Evolutionary conservation across 345 rosid species (phyloP).

Genomic region (Noccaea caerulescens): DNA sequence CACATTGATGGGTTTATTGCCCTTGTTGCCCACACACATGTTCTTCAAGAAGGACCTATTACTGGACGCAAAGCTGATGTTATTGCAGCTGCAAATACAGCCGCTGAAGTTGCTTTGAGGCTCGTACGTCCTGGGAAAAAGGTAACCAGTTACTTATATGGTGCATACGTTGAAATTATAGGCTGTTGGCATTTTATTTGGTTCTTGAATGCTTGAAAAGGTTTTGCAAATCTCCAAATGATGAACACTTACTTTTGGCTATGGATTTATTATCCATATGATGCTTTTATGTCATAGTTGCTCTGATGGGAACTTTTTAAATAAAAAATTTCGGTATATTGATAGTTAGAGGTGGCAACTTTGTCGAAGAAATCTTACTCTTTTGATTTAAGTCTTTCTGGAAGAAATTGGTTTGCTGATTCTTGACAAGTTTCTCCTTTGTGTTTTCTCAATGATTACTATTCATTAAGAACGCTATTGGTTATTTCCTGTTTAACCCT

Average conservation of each 20-base stretch:
- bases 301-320: conserved; percentile 60
- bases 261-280: conserved; percentile 67
- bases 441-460: neutral
- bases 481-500: conserved; percentile 1
- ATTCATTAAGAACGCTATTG: neutral
- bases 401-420: conserved; percentile 2
- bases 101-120: conserved; percentile 98
- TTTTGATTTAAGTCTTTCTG: neutral
- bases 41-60: conserved; percentile 70
- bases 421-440: neutral
- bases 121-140: conserved; percentile 96
- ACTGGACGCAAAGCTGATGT: conserved; percentile 87
- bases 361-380: neutral
- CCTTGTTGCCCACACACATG: conserved; percentile 88
- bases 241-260: conserved; percentile 57
- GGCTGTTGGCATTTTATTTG: neutral
- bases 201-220: neutral
- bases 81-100: conserved; percentile 89
- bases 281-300: conserved; percentile 80
- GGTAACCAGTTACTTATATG: conserved; percentile 46
- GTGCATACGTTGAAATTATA: neutral
- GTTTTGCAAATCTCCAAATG: conserved; percentile 57
- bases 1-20: conserved; percentile 99
- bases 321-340: too few species aligned
- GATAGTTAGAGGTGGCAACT: neutral